Conservation (phyloP, 495 filamentous ascomycete genomes). For the Neurospora pannonica region DNA sequence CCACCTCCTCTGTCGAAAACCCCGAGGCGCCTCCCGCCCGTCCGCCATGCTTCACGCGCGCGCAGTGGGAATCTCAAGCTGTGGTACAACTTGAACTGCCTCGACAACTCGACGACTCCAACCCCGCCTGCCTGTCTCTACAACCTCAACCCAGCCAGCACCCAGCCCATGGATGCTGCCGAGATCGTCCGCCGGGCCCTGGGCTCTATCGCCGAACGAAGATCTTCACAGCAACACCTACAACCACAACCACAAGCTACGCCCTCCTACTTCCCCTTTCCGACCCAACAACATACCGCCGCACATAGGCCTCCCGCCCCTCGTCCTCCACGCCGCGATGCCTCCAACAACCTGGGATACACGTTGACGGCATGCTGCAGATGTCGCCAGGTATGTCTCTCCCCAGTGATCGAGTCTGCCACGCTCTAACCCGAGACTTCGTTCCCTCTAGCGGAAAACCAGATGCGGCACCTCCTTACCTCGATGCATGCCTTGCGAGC, state of each 20-base stretch:
- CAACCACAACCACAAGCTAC: background rate
- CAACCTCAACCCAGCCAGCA: background rate
- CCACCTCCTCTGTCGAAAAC: background rate
- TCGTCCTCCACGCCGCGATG: slow-evolving; percentile 23
- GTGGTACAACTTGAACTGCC: background rate
- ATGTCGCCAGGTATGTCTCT: slow-evolving; percentile 59
- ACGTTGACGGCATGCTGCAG: slow-evolving; percentile 81
- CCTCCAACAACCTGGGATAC: slow-evolving; percentile 57
- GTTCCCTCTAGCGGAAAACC: slow-evolving; percentile 65
- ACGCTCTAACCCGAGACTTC: background rate
- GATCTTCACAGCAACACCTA: background rate
- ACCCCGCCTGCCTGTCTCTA: background rate
- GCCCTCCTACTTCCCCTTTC: slow-evolving; percentile 7
- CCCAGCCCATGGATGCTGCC: slow-evolving; percentile 37
- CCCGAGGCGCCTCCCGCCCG: background rate
- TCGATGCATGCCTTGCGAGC: slow-evolving; percentile 84
- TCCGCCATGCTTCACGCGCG: background rate
- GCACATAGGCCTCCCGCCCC: slow-evolving; percentile 20
- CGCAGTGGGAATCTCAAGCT: background rate
- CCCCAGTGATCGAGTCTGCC: background rate
- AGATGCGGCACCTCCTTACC: slow-evolving; percentile 87
- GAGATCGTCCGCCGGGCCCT: slow-evolving; percentile 41
- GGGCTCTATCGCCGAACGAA: slow-evolving; percentile 22
- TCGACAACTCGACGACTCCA: background rate
- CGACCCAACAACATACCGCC: slow-evolving; percentile 23